Base-by-base conservation (phyloP, 331 rosid genomes). In the Quercus phellos region DNA sequence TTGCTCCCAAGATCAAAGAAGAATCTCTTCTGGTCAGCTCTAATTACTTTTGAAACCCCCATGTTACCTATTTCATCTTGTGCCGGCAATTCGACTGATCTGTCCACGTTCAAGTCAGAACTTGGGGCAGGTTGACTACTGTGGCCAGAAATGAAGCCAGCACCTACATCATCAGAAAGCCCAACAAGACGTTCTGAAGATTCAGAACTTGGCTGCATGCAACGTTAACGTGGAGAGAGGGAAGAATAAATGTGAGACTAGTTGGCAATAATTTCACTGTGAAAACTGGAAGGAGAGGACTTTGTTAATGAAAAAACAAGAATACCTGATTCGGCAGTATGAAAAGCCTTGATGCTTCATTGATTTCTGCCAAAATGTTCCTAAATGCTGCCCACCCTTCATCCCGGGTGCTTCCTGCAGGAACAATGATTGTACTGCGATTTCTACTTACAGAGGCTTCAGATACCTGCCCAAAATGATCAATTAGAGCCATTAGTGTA, bases 341-440 rank as follows among this genome's bases (percentile, higher is more conserved):
- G 87, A 90, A 91, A 84, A 93, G 96, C 89, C 99, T 91, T 1
- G 99, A 93, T 67, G 98, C 97, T 79, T 95, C 99, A 83, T 93
- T 93, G 73, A 95, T 88, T 85, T 95, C 99, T 2, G 94, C 99
- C 88, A 95, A 90, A 85, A 95, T 91, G 85, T 93, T 93, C 80
- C 99, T 85, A 79, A 95, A 95, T 38, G 98, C 96, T 50, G 99
- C 89, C 99, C 99, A 95, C 54, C 99, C 99, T 84, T 95, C 99
- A 78, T 95, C 99, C 74, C 91, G 87, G 77, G 89, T 84, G 82
- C 93, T 95, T 83, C 99, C 98, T 17, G 99, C 98, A 50, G 99
- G 99, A 84, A 95, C 97, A 74, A 95, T 95, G 79, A 95, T 95
- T 78, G 99, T 95, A 82, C 99, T 95, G 58, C 99, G 98, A 74